phyloP scores from a whole-genome alignment of 208 protist species.

The Herpetomonas samuelpessoai region DNA sequence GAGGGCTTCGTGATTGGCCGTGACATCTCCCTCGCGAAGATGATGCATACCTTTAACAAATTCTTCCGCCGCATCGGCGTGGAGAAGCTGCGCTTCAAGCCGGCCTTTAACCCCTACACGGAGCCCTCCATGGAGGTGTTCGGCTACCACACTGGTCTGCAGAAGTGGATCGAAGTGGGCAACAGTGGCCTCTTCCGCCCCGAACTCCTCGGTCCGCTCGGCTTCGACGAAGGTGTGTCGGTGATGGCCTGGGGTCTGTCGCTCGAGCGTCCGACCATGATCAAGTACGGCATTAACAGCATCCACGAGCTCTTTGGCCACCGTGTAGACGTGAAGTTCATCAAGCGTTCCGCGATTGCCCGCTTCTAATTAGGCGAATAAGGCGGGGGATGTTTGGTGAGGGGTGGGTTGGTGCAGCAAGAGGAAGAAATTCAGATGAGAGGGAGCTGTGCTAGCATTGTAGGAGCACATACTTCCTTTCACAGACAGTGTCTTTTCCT shows the following conservation, averaged over 20 bases:
- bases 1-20: conserved; percentile 99
- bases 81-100: conserved; percentile 98
- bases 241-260: conserved; percentile 99
- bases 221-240: conserved; percentile 95
- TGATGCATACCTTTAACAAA: conserved; percentile 97
- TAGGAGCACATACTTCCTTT: no score
- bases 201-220: conserved; percentile 99
- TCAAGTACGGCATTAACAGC: conserved; percentile 98
- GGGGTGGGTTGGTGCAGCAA: no score
- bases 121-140: conserved; percentile 99
- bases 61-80: conserved; percentile 99
- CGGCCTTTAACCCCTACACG: conserved; percentile 99
- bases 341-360: conserved; percentile 82
- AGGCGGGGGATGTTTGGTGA: no score
- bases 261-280: conserved; percentile 99
- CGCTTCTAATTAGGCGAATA: conserved; percentile 55
- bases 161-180: conserved; percentile 98
- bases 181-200: conserved; percentile 99
- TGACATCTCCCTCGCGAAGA: conserved; percentile 96
- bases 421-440: no score
- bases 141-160: conserved; percentile 94
- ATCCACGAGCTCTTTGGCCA: conserved; percentile 99
- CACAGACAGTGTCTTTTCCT: no score
- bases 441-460: no score
- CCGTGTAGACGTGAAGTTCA: conserved; percentile 84